Evolutionary conservation across 2,329 filamentous ascomycete genomes (phyloP).

Genomic region (Xylariaceae sp.): DNA sequence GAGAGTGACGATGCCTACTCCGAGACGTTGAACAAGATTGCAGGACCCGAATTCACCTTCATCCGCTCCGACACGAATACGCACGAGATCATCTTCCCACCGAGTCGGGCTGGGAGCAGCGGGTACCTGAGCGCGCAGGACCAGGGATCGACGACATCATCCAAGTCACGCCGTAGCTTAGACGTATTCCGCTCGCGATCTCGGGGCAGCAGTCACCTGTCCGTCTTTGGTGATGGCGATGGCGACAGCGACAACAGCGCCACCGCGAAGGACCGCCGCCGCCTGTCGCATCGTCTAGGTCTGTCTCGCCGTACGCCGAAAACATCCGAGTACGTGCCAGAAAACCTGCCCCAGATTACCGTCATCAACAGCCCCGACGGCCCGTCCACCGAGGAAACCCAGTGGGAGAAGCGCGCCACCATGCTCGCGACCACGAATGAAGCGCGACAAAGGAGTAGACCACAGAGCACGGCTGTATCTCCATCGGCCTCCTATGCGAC

Average conservation of each 20-base stretch:
- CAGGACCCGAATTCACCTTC: conserved; percentile 69
- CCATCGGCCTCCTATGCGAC: conserved; percentile 26
- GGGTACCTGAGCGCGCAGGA: conserved; percentile 29
- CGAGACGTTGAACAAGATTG: conserved; percentile 35
- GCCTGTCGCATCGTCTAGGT: conserved; percentile 66
- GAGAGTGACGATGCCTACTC: conserved; percentile 33
- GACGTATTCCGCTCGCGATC: conserved; percentile 31
- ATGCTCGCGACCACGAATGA: conserved; percentile 66
- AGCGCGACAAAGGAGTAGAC: conserved; percentile 38
- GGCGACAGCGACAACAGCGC: conserved; percentile 24
- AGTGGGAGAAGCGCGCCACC: conserved; percentile 94
- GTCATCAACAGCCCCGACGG: conserved; percentile 23
- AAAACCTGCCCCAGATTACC: conserved; percentile 70
- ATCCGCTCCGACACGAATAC: conserved; percentile 76
- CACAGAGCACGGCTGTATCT: conserved; percentile 20
- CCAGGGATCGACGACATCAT: conserved; percentile 28
- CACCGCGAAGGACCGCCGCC: conserved; percentile 30
- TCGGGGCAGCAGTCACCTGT: conserved; percentile 44
- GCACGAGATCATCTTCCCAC: conserved; percentile 72
- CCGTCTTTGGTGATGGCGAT: conserved; percentile 31
- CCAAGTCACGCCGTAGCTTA: conserved; percentile 32
- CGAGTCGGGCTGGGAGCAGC: conserved; percentile 36
- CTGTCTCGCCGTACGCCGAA: conserved; percentile 48
- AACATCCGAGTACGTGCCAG: conserved; percentile 69
- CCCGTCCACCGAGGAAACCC: conserved; percentile 23